Evolutionary conservation across 345 rosid species (phyloP).

Genomic region (Heritiera fomes): DNA sequence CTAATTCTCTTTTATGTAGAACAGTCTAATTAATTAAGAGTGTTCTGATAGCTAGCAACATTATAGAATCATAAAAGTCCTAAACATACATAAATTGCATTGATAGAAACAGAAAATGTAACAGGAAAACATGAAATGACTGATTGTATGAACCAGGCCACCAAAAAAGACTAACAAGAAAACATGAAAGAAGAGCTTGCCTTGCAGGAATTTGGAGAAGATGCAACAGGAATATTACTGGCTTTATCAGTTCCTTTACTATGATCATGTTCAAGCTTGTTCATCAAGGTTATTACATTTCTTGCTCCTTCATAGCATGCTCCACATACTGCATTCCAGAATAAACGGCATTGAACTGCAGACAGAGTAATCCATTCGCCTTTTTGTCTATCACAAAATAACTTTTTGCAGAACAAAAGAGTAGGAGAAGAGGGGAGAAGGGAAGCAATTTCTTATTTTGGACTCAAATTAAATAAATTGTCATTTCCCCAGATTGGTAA

Average conservation of each 20-base stretch:
- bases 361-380: conserved; percentile 68
- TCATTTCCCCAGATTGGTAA: neutral
- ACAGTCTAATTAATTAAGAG: too few relatives aligned
- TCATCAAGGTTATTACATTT: conserved; percentile 49
- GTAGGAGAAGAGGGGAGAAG: neutral
- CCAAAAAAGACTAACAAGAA: neutral
- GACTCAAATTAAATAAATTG: conserved; percentile 26
- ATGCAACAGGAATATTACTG: conserved; percentile 10
- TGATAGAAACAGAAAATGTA: neutral
- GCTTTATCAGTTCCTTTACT: conserved; percentile 20
- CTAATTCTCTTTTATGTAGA: too few relatives aligned
- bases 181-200: conserved; percentile 44
- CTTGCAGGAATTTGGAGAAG: conserved; percentile 51
- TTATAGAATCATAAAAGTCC: too few relatives aligned
- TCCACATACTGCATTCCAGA: conserved; percentile 68
- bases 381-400: neutral
- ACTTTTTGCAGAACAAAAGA: neutral
- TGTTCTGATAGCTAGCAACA: neutral
- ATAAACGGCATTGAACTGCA: conserved; percentile 71
- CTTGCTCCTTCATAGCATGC: conserved; percentile 75
- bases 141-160: neutral
- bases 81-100: neutral
- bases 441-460: conserved; percentile 27
- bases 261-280: conserved; percentile 47
- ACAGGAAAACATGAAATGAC: neutral